Evolutionary conservation across 108 stramenopile genomes (phyloP), one percentile per base, ranked within the genome.

Genomic region (Aurantiochytrium sp.): DNA sequence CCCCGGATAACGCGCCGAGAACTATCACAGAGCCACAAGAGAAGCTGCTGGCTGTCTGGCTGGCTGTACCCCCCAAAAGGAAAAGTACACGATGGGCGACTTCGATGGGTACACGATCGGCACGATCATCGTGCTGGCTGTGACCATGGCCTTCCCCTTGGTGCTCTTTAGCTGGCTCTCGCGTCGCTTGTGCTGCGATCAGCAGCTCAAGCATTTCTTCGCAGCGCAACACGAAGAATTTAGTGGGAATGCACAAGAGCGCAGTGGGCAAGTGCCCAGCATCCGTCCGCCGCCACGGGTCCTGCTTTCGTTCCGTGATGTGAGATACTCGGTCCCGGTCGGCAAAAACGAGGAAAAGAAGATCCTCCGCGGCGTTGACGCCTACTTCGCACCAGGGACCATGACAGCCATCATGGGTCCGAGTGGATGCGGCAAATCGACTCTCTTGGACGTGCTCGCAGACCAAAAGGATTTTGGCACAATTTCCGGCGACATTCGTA

Each of bases 371-470:
- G 88, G 88, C 23, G 44, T 89, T 19, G 44, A 51, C 45, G 88
- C 60, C 71, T 69, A 69, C 25, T 89, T 60, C 72, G 25, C n/a
- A 19, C 60, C 88, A 4, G 88, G 88, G 71, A 69, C 60, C 5
- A 43, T 89, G 60, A 89, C 88, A 16, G 88, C 88, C 10, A 89
- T 89, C 64, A 42, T 89, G 44, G 88, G 88, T 5, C 88, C 88
- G 10, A 72, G 47, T 10, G 88, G 88, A 19, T 60, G 88, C 14
- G 88, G 88, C 23, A 88, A 88, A 88, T 71, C 60, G 4, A 88
- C 88, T 4, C 64, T 88, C n/a, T 69, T 88, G 25, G 88, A 88
- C 28, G 69, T 64, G 14, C 51, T 88, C 18, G 88, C 88, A 35
- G 88, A 64, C 23, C 60, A 64, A 42, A 88, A 88, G 88, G 60